These are phyloP conservation scores for Eudorina sp. DNA, from an alignment of 139 green algal species.

Conservation along the genomic window DNA sequence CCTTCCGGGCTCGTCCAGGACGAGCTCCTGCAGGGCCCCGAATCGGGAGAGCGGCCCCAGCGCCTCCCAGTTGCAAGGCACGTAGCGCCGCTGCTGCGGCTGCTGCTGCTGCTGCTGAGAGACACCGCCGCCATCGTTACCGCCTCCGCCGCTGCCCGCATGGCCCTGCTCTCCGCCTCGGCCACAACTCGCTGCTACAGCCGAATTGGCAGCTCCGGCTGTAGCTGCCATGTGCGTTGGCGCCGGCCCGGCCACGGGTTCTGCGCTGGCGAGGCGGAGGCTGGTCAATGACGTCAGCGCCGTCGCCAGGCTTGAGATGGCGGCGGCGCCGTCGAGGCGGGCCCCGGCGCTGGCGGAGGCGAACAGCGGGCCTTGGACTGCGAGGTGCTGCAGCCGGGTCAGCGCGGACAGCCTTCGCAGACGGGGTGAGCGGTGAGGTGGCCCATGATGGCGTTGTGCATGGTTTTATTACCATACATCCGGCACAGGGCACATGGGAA, in stretches of 20 bases:
- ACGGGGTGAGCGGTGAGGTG: too few species aligned
- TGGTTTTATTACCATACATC: too few species aligned
- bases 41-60: background rate
- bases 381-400: background rate
- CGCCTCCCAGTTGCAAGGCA: background rate
- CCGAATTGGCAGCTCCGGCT: background rate
- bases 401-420: conserved; percentile 2
- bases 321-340: conserved; percentile 14
- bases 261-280: background rate
- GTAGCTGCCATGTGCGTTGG: background rate
- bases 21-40: background rate
- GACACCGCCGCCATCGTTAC: background rate
- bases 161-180: background rate
- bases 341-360: background rate
- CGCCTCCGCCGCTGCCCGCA: background rate
- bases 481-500: too few species aligned
- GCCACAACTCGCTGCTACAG: too few species aligned
- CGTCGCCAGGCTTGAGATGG: background rate
- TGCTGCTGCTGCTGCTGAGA: background rate
- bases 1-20: background rate
- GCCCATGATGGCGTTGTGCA: too few species aligned
- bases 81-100: background rate
- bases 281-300: background rate
- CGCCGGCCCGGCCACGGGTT: background rate
- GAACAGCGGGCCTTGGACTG: background rate